Conservation (phyloP, 352 stramenopile genomes). For the Globisporangium polare region DNA sequence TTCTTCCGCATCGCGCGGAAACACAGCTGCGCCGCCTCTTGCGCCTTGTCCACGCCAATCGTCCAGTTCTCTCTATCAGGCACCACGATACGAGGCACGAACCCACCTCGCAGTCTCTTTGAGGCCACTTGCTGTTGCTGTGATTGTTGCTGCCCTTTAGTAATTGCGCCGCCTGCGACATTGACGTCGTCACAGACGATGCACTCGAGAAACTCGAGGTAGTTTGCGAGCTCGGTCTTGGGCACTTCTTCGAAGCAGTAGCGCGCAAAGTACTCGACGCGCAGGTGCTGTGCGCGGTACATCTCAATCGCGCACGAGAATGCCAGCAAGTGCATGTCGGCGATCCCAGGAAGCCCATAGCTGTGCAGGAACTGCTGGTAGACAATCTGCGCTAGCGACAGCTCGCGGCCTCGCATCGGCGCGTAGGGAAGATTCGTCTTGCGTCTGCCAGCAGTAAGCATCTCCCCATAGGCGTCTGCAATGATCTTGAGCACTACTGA, state of each 20-base stretch:
- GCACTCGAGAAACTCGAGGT: constrained; percentile 76
- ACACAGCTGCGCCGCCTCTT: constrained; percentile 58
- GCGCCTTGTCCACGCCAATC: constrained; percentile 59
- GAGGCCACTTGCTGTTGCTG: constrained; percentile 2
- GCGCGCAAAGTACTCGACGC: constrained; percentile 69
- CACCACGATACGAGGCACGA: constrained; percentile 47
- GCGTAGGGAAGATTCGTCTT: constrained; percentile 21
- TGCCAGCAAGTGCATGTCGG: constrained; percentile 74
- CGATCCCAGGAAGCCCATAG: constrained; percentile 73
- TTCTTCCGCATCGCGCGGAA: constrained; percentile 74
- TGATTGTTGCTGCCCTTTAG: not conserved
- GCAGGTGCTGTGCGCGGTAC: constrained; percentile 62
- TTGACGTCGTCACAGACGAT: constrained; percentile 52
- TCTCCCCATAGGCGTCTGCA: constrained; percentile 68
- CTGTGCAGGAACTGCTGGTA: constrained; percentile 82
- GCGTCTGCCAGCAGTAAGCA: constrained; percentile 52
- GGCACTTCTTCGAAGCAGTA: constrained; percentile 75
- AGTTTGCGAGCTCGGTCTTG: constrained; percentile 50
- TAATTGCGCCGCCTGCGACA: constrained; percentile 1
- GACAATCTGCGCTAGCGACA: constrained; percentile 67
- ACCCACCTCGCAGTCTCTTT: constrained; percentile 33
- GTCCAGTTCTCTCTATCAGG: constrained; percentile 70
- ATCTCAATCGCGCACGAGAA: constrained; percentile 67
- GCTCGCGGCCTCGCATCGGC: constrained; percentile 21
- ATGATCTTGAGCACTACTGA: constrained; percentile 63